Percentiles rank a stretch among this genome's conserved stretches.
phyloP scores from a whole-genome alignment of 2,329 filamentous ascomycete species.

The Teratosphaeria destructans region DNA sequence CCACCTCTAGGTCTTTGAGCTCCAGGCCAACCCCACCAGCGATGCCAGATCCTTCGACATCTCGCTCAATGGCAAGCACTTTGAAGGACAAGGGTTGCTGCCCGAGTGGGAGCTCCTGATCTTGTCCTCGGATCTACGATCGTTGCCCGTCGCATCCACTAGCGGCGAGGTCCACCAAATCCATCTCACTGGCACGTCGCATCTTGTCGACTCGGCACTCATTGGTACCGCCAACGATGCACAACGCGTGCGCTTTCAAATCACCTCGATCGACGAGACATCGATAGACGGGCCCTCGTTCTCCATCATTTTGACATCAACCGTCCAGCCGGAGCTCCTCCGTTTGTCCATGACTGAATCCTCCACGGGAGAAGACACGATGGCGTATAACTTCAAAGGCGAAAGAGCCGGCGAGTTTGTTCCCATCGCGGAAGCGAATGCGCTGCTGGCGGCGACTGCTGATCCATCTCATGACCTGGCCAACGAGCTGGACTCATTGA shows the following conservation, averaged over 20 bases:
- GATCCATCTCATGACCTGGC: slow-evolving; percentile 16
- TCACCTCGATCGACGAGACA: not conserved
- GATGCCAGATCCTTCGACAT: slow-evolving; percentile 30
- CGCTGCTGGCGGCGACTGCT: not conserved
- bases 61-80: slow-evolving; percentile 34
- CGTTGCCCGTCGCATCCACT: slow-evolving; percentile 26
- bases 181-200: slow-evolving; percentile 5
- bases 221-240: not conserved
- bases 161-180: slow-evolving; percentile 14
- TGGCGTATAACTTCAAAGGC: not conserved
- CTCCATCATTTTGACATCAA: not conserved
- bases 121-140: slow-evolving; percentile 5
- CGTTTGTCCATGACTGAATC: not conserved
- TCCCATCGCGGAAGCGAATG: not conserved
- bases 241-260: not conserved
- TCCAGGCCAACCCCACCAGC: slow-evolving; percentile 29
- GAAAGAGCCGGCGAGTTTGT: not conserved
- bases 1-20: slow-evolving; percentile 29
- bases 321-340: not conserved
- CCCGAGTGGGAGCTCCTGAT: slow-evolving; percentile 22
- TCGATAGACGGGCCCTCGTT: not conserved
- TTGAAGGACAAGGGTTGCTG: slow-evolving; percentile 20
- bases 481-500: slow-evolving; percentile 32
- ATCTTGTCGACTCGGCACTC: slow-evolving; percentile 5
- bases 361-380: not conserved